phyloP scores from a whole-genome alignment of 805 yeast genomes.

The Danielia oregonensis region DNA sequence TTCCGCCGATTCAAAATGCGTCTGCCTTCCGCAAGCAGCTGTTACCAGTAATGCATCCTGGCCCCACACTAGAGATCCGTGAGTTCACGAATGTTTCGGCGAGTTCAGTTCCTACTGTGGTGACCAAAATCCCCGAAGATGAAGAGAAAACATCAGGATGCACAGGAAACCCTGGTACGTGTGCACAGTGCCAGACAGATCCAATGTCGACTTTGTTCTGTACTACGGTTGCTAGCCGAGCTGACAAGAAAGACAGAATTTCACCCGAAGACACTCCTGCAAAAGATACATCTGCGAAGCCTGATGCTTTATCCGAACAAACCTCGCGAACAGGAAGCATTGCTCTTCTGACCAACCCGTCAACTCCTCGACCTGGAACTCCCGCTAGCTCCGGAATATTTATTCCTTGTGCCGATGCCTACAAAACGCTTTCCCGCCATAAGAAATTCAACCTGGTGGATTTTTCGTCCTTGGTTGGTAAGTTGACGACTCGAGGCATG shows the following conservation, averaged over 20 bases:
- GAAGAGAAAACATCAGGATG: slow-evolving; percentile 44
- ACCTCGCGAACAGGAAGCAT: slow-evolving; percentile 13
- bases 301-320: slow-evolving; percentile 4
- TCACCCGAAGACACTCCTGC: not conserved
- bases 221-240: slow-evolving; percentile 70
- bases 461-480: slow-evolving; percentile 68
- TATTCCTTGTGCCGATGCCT: slow-evolving; percentile 88
- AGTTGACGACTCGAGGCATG: slow-evolving; percentile 78
- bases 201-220: slow-evolving; percentile 89
- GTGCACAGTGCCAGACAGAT: slow-evolving; percentile 76
- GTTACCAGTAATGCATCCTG: slow-evolving; percentile 61
- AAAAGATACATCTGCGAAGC: not conserved
- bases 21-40: slow-evolving; percentile 32
- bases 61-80: slow-evolving; percentile 53
- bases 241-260: no score
- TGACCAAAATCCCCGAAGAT: slow-evolving; percentile 3
- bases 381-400: slow-evolving; percentile 42
- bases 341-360: slow-evolving; percentile 10
- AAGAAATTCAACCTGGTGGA: slow-evolving; percentile 72
- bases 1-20: slow-evolving; percentile 40
- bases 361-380: slow-evolving; percentile 17
- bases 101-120: slow-evolving; percentile 34
- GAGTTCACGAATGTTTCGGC: slow-evolving; percentile 40
- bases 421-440: slow-evolving; percentile 80
- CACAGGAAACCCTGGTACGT: slow-evolving; percentile 86